These are phyloP conservation scores for Botrytis medusae DNA, from an alignment of 2,329 filamentous ascomycete species.

Conservation along the genomic window DNA sequence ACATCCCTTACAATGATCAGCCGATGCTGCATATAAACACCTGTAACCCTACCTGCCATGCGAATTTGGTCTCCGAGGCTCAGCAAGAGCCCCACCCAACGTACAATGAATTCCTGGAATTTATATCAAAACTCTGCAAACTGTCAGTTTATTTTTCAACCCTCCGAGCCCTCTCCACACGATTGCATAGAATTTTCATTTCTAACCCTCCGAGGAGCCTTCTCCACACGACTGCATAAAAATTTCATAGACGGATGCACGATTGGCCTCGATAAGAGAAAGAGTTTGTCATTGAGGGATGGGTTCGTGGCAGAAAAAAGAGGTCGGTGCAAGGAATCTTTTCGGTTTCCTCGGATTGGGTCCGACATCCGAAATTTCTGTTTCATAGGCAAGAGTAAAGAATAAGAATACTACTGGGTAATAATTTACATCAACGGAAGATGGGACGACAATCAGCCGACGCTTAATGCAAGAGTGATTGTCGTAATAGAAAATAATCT, in stretches of 20 bases:
- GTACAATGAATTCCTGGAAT: neutral
- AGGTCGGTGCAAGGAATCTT: neutral
- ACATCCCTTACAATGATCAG: constrained; percentile 10
- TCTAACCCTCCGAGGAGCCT: neutral
- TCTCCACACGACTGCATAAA: constrained; percentile 1
- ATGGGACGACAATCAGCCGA: neutral
- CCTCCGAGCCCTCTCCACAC: neutral
- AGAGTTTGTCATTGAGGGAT: neutral
- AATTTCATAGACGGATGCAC: neutral
- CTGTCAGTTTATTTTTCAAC: neutral
- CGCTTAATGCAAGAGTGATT: neutral
- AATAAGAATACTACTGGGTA: neutral
- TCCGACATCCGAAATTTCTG: neutral
- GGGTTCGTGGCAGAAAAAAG: constrained; percentile 1
- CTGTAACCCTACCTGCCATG: neutral
- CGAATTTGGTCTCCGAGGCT: neutral
- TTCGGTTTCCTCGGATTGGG: neutral
- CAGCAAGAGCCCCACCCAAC: neutral
- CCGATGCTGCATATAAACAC: constrained; percentile 4
- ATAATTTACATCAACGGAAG: neutral
- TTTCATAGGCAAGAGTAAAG: neutral
- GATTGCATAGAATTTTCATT: neutral
- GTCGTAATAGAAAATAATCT: neutral
- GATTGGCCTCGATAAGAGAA: neutral
- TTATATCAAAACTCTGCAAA: neutral